Evolutionary conservation across 2,329 filamentous ascomycete genomes (phyloP).

Genomic region (Cladophialophora psammophila): DNA sequence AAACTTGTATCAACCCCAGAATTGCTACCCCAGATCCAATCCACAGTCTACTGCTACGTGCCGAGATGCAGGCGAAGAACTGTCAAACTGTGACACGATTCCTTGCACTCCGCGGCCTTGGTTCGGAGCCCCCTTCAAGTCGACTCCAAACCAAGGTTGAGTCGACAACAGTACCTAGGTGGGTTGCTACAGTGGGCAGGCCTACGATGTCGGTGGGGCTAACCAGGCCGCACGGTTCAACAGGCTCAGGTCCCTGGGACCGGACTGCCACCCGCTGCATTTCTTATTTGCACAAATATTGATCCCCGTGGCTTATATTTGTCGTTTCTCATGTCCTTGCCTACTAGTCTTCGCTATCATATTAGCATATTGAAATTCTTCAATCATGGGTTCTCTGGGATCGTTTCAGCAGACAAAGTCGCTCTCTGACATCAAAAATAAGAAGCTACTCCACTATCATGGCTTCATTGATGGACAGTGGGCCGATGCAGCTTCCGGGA

Average conservation of each 20-base stretch:
- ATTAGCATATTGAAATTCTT: neutral
- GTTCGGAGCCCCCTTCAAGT: neutral
- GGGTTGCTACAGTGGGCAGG: neutral
- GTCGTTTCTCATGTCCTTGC: neutral
- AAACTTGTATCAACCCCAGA: neutral
- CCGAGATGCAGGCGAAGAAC: neutral
- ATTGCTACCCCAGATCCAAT: neutral
- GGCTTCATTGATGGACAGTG: constrained; percentile 42
- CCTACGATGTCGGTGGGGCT: neutral
- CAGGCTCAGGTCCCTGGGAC: neutral
- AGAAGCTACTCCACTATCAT: constrained; percentile 39
- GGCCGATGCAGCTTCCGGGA: constrained; percentile 78
- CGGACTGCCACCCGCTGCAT: neutral
- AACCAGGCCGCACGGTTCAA: neutral
- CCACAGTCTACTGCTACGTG: neutral
- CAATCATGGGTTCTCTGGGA: constrained; percentile 7
- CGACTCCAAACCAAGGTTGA: neutral
- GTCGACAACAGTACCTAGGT: neutral
- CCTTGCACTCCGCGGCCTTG: neutral
- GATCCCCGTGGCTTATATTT: neutral
- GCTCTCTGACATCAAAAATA: constrained; percentile 32
- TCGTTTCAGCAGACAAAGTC: constrained; percentile 12
- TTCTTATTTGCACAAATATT: neutral
- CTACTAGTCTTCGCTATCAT: neutral
- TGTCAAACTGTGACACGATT: neutral